Conservation (phyloP, 306 rosid genomes). For the Gastrolobium villosum region DNA sequence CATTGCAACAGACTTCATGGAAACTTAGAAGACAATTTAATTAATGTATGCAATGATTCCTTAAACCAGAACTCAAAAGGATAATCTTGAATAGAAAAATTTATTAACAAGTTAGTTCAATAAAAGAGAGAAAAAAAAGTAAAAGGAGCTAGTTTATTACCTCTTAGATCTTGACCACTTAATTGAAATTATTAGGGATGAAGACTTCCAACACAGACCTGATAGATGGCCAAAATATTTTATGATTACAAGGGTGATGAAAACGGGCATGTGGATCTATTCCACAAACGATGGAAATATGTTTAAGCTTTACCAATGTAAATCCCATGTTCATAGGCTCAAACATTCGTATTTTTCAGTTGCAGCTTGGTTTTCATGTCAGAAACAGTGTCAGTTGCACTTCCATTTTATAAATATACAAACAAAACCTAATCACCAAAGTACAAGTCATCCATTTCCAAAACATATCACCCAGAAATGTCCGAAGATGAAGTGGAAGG, state of each 20-base stretch:
- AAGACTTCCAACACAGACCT: conserved; percentile 43
- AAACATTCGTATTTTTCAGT: neutral
- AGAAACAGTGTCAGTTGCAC: conserved; percentile 18
- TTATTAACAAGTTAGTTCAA: conserved; percentile 15
- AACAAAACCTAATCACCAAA: conserved; percentile 21
- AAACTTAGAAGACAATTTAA: conserved; percentile 31
- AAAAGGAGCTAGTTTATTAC: conserved; percentile 47
- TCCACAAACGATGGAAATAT: conserved; percentile 9
- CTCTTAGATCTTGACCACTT: conserved; percentile 47
- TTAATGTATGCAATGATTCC: conserved; percentile 6
- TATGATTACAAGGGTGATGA: conserved; percentile 35
- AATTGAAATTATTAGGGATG: conserved; percentile 43
- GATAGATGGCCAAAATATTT: conserved; percentile 50
- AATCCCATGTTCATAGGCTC: conserved; percentile 21
- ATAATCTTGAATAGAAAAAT: conserved; percentile 34
- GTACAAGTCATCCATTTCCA: conserved; percentile 31
- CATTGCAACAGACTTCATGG: conserved; percentile 14
- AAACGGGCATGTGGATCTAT: conserved; percentile 6
- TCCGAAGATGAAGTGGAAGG: conserved; percentile 1
- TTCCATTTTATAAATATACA: conserved; percentile 22
- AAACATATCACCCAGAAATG: neutral
- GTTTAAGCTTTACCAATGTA: conserved; percentile 30
- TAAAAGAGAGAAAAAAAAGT: conserved; percentile 17
- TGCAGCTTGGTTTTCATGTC: conserved; percentile 33
- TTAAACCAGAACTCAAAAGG: conserved; percentile 20